A percentile compares a stretch with the other conserved stretches of the same genome.
Evolutionary conservation across 768 basidiomycete genomes (phyloP).

Genomic region (Termitomyces sp.): DNA sequence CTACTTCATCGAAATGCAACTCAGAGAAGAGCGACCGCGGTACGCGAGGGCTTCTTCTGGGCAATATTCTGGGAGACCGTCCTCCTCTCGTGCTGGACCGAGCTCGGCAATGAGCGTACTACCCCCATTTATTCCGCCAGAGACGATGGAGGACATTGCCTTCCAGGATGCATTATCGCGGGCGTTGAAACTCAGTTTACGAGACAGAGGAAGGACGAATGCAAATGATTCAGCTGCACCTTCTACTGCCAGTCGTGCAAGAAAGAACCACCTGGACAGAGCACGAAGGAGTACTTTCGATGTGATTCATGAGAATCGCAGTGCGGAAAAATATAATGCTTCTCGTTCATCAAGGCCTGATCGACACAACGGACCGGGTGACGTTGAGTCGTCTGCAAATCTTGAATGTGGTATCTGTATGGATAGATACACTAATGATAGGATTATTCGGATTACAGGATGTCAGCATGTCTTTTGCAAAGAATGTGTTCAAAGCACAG

Average conservation of each 20-base stretch:
- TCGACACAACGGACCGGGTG: not conserved
- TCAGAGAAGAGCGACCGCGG: not conserved
- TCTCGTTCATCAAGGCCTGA: not conserved
- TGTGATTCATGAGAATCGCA: not conserved
- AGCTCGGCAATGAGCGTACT: not conserved
- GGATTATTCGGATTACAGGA: not conserved
- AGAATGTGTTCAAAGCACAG: constrained; percentile 40
- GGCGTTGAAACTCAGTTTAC: not conserved
- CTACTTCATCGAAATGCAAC: not conserved
- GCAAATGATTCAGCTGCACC: not conserved
- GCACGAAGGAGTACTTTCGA: not conserved
- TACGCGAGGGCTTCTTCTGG: not conserved
- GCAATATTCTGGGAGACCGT: too few relatives aligned
- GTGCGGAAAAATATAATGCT: not conserved
- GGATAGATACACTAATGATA: constrained; percentile 33
- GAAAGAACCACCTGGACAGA: not conserved
- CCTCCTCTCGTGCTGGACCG: not conserved
- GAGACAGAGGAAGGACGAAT: not conserved
- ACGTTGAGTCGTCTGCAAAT: not conserved
- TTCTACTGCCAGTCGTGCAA: not conserved
- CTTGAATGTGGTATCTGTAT: constrained; percentile 49
- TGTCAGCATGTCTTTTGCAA: constrained; percentile 56
- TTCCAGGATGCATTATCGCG: not conserved
- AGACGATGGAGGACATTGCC: not conserved
- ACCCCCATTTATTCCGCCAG: not conserved